Evolutionary conservation across 345 rosid species (phyloP), one percentile per base, ranked within the genome.

Genomic region (Lenwebbia sp.): DNA sequence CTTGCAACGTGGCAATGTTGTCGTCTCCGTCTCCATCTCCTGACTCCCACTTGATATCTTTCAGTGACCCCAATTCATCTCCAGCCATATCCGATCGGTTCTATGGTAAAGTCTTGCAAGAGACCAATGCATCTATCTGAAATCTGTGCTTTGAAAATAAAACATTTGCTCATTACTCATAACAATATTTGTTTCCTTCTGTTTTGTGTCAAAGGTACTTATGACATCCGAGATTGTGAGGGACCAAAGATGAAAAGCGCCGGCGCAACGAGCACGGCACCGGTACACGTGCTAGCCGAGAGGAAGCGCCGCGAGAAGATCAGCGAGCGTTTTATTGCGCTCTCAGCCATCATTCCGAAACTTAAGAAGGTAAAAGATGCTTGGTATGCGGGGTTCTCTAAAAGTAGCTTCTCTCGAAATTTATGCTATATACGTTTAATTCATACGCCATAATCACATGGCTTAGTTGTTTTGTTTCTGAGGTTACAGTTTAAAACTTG

Each of bases 241-340:
- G 78, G 83, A n/a, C 85, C 70, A 52, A 17, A 85, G 30, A 85
- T 87, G 85, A 88, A 76, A 58, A 51, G 21, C 52, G 19, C 5
- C 12, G 82, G 84, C 53, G 62, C 86, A 37, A 40, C 54, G 50
- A 90, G 89, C 65, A 81, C 95, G 88, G 89, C 83, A 41, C 93
- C 90, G 3, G 40, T 90, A 15, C 90, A 88, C 88, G 93, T 95
- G 23, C 52, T 94, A 15, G 97, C 99, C 0, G 99, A 96, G 88
- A 89, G 97, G 87, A 95, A 95, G 83, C 94, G 98, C 3, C 92
- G 99, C 26, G 96, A 95, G 86, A 95, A 92, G 89, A 94, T 96
- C 82, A 92, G 91, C 83, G 90, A 93, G 86, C 89, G 90, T 17
- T 93, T 96, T 88, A 90, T 96, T 10, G 92, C 96, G 26, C 96